Evolutionary conservation across 2,329 filamentous ascomycete genomes (phyloP).

Genomic region (Penicillium sp.): DNA sequence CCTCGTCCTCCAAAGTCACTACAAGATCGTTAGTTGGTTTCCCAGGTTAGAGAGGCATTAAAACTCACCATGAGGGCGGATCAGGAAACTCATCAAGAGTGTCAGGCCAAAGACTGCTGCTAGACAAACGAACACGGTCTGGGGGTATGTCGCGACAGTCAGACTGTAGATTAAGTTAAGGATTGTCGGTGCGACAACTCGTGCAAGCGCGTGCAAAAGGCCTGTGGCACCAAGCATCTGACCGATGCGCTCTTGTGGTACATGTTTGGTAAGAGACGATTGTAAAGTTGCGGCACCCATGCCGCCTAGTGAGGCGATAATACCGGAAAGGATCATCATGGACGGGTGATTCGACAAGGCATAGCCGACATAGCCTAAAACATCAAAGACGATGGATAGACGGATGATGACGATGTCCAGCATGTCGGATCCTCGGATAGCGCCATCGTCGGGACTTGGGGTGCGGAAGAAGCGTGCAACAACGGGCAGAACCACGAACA

Average conservation of each 20-base stretch:
- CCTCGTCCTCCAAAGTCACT: slow-evolving; percentile 21
- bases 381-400: slow-evolving; percentile 70
- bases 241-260: slow-evolving; percentile 76
- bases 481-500: slow-evolving; percentile 72
- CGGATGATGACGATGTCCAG: slow-evolving; percentile 79
- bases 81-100: slow-evolving; percentile 65
- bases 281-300: slow-evolving; percentile 83
- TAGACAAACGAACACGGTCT: slow-evolving; percentile 79
- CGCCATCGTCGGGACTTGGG: slow-evolving; percentile 37
- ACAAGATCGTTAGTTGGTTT: neutral
- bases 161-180: slow-evolving; percentile 84
- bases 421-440: slow-evolving; percentile 67
- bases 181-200: slow-evolving; percentile 74
- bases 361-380: slow-evolving; percentile 74
- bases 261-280: slow-evolving; percentile 83
- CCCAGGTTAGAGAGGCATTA: neutral
- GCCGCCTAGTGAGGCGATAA: slow-evolving; percentile 74
- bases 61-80: slow-evolving; percentile 70
- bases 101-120: slow-evolving; percentile 64
- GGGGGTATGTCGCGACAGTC: slow-evolving; percentile 74
- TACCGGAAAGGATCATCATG: slow-evolving; percentile 69
- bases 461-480: slow-evolving; percentile 72
- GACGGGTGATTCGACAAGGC: slow-evolving; percentile 60
- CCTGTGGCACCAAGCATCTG: slow-evolving; percentile 87
- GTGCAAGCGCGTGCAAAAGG: slow-evolving; percentile 75